Evolutionary conservation across 441 rosid species (phyloP).

Genomic region (Bocquillonia castaneifolia): DNA sequence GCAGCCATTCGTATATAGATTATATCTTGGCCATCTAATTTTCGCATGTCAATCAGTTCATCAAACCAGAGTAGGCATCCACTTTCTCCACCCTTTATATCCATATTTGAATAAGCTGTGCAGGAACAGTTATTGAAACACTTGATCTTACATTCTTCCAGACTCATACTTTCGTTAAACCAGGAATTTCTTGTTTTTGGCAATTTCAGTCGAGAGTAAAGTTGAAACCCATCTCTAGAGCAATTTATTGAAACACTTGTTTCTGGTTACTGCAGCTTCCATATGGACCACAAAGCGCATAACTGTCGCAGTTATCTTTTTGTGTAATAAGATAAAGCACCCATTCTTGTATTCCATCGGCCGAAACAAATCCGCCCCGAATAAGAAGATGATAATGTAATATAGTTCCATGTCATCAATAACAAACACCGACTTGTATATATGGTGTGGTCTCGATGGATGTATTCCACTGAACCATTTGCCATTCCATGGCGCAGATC

Average conservation of each 20-base stretch:
- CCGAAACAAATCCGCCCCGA: slow-evolving; percentile 11
- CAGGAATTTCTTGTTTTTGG: slow-evolving; percentile 45
- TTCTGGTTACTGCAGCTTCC: slow-evolving; percentile 27
- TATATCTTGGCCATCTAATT: slow-evolving; percentile 22
- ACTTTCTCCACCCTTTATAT: slow-evolving; percentile 32
- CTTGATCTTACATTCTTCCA: slow-evolving; percentile 42
- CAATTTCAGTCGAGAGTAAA: slow-evolving; percentile 38
- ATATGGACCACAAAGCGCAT: not conserved
- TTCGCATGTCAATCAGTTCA: slow-evolving; percentile 18
- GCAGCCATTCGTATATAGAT: slow-evolving; percentile 24
- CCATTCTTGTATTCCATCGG: not conserved
- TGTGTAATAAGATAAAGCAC: not conserved
- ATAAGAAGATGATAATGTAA: not conserved
- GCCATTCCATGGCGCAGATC: slow-evolving; percentile 30
- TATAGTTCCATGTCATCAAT: slow-evolving; percentile 11
- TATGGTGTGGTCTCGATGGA: slow-evolving; percentile 4
- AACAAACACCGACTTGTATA: slow-evolving; percentile 9
- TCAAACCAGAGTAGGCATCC: slow-evolving; percentile 54
- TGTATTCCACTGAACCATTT: slow-evolving; percentile 20
- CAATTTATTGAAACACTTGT: slow-evolving; percentile 37
- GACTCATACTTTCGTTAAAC: slow-evolving; percentile 31
- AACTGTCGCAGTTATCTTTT: not conserved
- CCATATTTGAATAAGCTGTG: slow-evolving; percentile 46
- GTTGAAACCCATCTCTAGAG: slow-evolving; percentile 39
- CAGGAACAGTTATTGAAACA: slow-evolving; percentile 59